Evolutionary conservation across 805 yeast species (phyloP), one percentile per base, ranked within the genome.

Genomic region (Yamadazyma laniorum): DNA sequence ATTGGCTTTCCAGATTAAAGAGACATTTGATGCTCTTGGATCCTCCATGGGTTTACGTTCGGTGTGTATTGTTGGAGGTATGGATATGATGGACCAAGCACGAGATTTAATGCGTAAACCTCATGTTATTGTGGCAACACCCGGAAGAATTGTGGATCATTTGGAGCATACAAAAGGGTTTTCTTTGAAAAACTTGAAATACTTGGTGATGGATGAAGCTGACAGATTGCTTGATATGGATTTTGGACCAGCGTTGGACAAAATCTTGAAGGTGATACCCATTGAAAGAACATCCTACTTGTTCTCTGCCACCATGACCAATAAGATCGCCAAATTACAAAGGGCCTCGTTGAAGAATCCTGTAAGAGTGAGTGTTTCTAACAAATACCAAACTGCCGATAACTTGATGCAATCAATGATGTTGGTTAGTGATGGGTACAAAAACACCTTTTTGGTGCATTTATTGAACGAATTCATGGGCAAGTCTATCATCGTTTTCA

Each of bases 1-100:
- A 64, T 67, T 85, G 54, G 95, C 93, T 0, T 82, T 80, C 57
- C 95, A 85, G 56, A 93, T 93, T 50, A 83, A 90, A 48, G 96
- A 89, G 54, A 91, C 96, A 6, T 93, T 93, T 58, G 96, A 90
- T 55, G 96, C 98, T 0, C 63, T 93, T 34, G 99, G 99, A 0
- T 66, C 86, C 1, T 66, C 79, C 6, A 93, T 93, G 95, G 99
- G 98, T 1, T 75, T 91, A n/a, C 74, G 95, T 53, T 74, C 91
- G 16, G 81, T 81, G 3, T 89, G 95, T 41, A 77, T 91, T 46
- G 96, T 93, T 25, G 99, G 99, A 51, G 99, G 99, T 45, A 90
- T 93, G 91, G 96, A 88, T 58, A 85, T 86, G 85, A 88, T 93
- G 93, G 95, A 89, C 50, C 99, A 91, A 63, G 93, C 97, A 0